Evolutionary conservation across 768 basidiomycete genomes (phyloP).

Genomic region (Psilocybe subaeruginosa): DNA sequence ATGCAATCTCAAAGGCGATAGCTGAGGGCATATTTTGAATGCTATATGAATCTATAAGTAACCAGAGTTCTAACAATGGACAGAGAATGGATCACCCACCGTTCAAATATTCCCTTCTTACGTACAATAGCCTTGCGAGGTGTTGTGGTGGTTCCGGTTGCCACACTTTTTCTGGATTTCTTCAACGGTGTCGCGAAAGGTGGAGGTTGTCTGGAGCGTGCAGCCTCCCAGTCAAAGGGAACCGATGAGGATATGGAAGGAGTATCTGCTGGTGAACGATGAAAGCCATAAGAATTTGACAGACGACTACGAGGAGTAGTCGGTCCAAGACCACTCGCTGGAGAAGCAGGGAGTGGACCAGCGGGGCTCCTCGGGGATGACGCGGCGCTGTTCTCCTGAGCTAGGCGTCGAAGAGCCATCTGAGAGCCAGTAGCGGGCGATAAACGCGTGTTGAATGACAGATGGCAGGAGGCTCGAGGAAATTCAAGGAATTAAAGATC

Average conservation of each 20-base stretch:
- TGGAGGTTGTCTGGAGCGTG: conserved; percentile 65
- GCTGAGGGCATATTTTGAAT: conserved; percentile 67
- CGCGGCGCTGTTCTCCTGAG: conserved; percentile 51
- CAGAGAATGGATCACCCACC: conserved; percentile 36
- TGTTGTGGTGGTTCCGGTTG: conserved; percentile 29
- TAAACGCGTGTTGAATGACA: conserved; percentile 18
- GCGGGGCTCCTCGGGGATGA: conserved; percentile 40
- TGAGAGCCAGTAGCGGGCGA: not conserved
- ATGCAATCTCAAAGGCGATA: conserved; percentile 77
- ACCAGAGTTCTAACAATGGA: conserved; percentile 11
- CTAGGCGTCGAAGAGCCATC: conserved; percentile 64
- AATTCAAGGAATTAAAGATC: not conserved
- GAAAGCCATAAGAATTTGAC: conserved; percentile 46
- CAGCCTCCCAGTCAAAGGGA: conserved; percentile 90
- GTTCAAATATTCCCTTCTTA: conserved; percentile 66
- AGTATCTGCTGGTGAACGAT: conserved; percentile 65
- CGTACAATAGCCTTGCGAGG: conserved; percentile 59
- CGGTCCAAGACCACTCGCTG: conserved; percentile 30
- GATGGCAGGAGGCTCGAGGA: conserved; percentile 7
- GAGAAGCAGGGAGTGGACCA: conserved; percentile 32
- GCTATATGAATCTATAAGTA: conserved; percentile 34
- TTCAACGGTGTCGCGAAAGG: conserved; percentile 72
- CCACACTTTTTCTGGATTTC: conserved; percentile 43
- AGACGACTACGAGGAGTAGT: conserved; percentile 49
- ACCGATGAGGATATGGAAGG: conserved; percentile 76